A percentile compares a stretch with the other conserved stretches of the same genome.
Evolutionary conservation across 306 rosid genomes (phyloP).

Genomic region (Trifolium pratense): DNA sequence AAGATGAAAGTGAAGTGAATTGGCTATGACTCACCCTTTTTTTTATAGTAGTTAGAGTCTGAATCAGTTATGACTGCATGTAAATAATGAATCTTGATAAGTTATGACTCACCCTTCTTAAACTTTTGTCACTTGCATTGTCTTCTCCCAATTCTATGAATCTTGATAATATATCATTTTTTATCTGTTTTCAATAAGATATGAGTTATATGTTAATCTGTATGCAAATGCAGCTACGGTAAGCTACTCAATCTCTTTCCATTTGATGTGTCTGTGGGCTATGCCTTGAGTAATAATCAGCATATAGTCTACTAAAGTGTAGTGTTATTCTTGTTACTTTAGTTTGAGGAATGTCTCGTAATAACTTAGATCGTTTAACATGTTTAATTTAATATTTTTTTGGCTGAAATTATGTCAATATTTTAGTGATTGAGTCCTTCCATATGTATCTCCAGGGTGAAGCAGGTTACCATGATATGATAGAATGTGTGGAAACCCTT

Average conservation of each 20-base stretch:
- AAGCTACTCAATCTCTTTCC: slow-evolving; percentile 25
- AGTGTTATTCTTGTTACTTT: slow-evolving; percentile 7
- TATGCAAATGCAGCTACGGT: slow-evolving; percentile 98
- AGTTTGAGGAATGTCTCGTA: slow-evolving; percentile 11
- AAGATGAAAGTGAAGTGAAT: too few relatives aligned
- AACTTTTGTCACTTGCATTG: too few relatives aligned
- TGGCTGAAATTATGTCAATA: not conserved
- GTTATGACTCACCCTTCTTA: too few relatives aligned
- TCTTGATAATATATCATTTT: too few relatives aligned
- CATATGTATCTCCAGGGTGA: slow-evolving; percentile 76
- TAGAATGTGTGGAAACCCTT: slow-evolving; percentile 67
- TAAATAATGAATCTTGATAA: too few relatives aligned
- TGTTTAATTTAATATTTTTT: not conserved
- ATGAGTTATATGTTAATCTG: too few relatives aligned
- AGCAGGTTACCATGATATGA: slow-evolving; percentile 77
- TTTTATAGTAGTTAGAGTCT: too few relatives aligned
- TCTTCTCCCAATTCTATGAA: too few relatives aligned
- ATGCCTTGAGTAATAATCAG: slow-evolving; percentile 11
- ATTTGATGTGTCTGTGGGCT: slow-evolving; percentile 19
- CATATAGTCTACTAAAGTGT: slow-evolving; percentile 17
- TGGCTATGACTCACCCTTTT: too few relatives aligned
- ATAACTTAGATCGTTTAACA: slow-evolving; percentile 16
- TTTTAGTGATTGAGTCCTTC: slow-evolving; percentile 40
- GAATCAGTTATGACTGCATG: too few relatives aligned
- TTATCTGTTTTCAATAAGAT: too few relatives aligned